A percentile compares a stretch with the other conserved stretches of the same genome.
These are phyloP conservation scores for Perkinsus olseni DNA, from an alignment of 169 alveolate species.

Conservation along the genomic window DNA sequence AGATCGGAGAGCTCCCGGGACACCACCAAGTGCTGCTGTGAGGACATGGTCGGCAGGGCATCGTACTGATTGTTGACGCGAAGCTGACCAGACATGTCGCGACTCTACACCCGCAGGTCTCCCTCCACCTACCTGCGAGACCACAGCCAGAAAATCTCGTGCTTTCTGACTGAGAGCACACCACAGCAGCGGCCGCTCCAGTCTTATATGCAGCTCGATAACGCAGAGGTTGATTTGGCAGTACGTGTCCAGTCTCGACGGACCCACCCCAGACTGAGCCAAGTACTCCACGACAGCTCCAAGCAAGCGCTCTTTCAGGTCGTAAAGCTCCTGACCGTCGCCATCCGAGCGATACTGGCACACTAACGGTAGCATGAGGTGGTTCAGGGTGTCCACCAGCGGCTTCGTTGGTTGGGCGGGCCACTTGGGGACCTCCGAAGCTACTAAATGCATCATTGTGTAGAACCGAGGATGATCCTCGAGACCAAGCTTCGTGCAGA, in stretches of 20 bases:
- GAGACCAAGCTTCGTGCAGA: neutral
- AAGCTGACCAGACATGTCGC: neutral
- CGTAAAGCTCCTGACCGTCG: neutral
- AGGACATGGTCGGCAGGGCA: neutral
- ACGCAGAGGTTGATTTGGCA: neutral
- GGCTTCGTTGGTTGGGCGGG: neutral
- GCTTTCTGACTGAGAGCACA: neutral
- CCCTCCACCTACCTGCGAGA: neutral
- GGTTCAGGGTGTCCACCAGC: neutral
- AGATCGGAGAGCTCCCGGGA: neutral
- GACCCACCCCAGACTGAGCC: neutral
- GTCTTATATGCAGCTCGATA: neutral
- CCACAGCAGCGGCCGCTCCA: neutral
- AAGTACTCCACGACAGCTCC: neutral
- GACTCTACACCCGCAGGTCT: neutral
- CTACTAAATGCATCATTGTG: neutral
- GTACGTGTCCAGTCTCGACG: neutral
- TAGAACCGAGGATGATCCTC: neutral
- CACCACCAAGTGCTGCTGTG: neutral
- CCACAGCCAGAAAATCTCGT: neutral
- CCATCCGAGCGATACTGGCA: neutral
- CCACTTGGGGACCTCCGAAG: neutral
- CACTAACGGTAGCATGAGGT: neutral
- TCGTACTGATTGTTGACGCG: neutral
- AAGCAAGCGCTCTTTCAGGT: neutral